Evolutionary conservation across 2,329 filamentous ascomycete genomes (phyloP), one percentile per base, ranked within the genome.

Genomic region (Pestalotiopsis sp.): DNA sequence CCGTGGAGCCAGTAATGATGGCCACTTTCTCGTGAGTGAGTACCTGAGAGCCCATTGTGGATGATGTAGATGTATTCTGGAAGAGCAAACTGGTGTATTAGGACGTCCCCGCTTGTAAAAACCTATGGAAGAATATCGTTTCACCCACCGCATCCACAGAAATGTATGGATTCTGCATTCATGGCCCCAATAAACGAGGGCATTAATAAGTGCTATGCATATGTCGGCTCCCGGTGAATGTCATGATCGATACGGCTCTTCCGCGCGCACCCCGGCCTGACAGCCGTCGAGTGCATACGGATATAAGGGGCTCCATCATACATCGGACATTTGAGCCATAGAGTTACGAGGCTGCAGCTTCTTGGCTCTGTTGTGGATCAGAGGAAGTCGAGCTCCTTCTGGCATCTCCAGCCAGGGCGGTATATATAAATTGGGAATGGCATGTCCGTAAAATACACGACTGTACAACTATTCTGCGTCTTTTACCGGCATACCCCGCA

Each of bases 1-100:
- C 64, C 45, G 64, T 66, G 13, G 64, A 56, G n/a, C 64, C 64
- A 7, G 64, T 66, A 20, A 66, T 66, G 36, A 66, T 66, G 41
- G 45, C 64, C 9, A 66, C 64, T 38, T 39, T 57, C 17, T 61
- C 31, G 27, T 61, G 17, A n/a, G 45, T 23, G 45, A 52, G 7
- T n/a, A 9, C 2, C n/a, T 52, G 45, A 9, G 45, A 52, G 17
- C 45, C 45, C 45, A 52, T 52, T 17, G 17, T 52, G 45, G 23
- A 52, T 17, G 3, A n/a, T 52, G n/a, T 52, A 7, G 17, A 17
- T 52, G 9, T n/a, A n/a, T 9, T 52, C 45, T 52, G 45, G 9
- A n/a, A 7, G 45, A 31, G 7, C 31, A 9, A 31, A n/a, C 17
- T 52, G 45, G 45, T 52, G 31, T 9, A 31, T 31, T 31, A 31